Percentiles rank a stretch among this genome's conserved stretches.
These are phyloP conservation scores for Actinomortierella ambigua DNA, from an alignment of 371 early-diverging fungal species.

Conservation along the genomic window DNA sequence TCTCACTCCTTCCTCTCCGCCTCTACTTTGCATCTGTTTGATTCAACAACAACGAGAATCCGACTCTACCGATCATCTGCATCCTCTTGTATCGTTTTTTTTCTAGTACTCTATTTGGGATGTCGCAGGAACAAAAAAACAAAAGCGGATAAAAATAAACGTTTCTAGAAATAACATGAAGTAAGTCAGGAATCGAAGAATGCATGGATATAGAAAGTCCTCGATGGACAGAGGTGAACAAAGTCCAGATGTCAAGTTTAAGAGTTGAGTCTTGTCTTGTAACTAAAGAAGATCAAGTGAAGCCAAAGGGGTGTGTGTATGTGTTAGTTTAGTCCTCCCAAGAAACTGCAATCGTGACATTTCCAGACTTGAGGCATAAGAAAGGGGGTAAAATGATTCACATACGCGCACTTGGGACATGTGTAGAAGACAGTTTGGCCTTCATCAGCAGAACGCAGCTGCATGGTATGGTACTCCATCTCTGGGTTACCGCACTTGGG, in stretches of 20 bases:
- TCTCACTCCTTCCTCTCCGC: background rate
- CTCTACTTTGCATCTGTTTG: background rate
- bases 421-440: constrained; percentile 99
- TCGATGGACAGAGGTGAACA: background rate
- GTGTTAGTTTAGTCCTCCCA: too few relatives aligned
- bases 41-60: background rate
- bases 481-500: constrained; percentile 94
- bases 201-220: background rate
- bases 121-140: too few relatives aligned
- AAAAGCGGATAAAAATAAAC: too few relatives aligned
- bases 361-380: too few relatives aligned
- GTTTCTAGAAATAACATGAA: background rate
- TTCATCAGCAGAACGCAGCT: constrained; percentile 99
- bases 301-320: background rate
- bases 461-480: constrained; percentile 99
- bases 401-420: constrained; percentile 97
- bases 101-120: background rate
- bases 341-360: too few relatives aligned
- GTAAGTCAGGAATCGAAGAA: background rate
- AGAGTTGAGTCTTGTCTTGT: constrained; percentile 47
- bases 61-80: too few relatives aligned
- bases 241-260: constrained; percentile 2
- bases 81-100: background rate
- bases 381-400: too few relatives aligned
- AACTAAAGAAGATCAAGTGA: constrained; percentile 19